Evolutionary conservation across 306 rosid species (phyloP).

Genomic region (Lathyrus sativus): DNA sequence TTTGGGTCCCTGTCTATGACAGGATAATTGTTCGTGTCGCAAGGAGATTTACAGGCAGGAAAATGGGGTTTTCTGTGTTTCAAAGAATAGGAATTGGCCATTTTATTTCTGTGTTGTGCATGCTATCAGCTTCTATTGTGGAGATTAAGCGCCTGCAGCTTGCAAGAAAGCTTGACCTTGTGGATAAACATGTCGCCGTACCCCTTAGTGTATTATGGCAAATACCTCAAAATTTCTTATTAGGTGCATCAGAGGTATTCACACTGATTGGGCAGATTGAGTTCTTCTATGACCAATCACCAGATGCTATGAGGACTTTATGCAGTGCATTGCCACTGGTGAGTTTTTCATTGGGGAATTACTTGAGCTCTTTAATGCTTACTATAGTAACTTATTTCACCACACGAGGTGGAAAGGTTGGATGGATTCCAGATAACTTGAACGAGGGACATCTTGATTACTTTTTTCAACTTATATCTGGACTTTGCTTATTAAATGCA

Average conservation of each 20-base stretch:
- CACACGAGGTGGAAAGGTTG: slow-evolving; percentile 51
- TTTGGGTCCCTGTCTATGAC: slow-evolving; percentile 59
- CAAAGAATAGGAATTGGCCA: slow-evolving; percentile 46
- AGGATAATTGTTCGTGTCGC: slow-evolving; percentile 61
- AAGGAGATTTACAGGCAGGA: slow-evolving; percentile 69
- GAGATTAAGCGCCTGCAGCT: neutral
- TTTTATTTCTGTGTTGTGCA: slow-evolving; percentile 41
- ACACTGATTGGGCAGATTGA: slow-evolving; percentile 80
- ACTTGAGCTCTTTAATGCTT: slow-evolving; percentile 71
- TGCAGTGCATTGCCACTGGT: slow-evolving; percentile 84
- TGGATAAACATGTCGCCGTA: slow-evolving; percentile 46
- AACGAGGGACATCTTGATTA: slow-evolving; percentile 78
- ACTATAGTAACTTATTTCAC: slow-evolving; percentile 63
- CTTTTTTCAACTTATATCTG: slow-evolving; percentile 79
- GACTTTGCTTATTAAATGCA: slow-evolving; percentile 67
- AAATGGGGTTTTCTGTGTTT: slow-evolving; percentile 71
- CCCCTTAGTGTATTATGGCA: slow-evolving; percentile 79
- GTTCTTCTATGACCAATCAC: slow-evolving; percentile 88
- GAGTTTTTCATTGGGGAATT: slow-evolving; percentile 72
- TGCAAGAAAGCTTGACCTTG: too few relatives aligned
- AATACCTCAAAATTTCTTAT: slow-evolving; percentile 75
- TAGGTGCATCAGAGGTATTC: slow-evolving; percentile 80
- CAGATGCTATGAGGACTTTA: slow-evolving; percentile 77
- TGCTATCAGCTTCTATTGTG: too few relatives aligned
- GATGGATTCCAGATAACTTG: slow-evolving; percentile 79